Base-by-base conservation (phyloP, 768 basidiomycete genomes). In the Gloeopeniophorella convolvens region DNA sequence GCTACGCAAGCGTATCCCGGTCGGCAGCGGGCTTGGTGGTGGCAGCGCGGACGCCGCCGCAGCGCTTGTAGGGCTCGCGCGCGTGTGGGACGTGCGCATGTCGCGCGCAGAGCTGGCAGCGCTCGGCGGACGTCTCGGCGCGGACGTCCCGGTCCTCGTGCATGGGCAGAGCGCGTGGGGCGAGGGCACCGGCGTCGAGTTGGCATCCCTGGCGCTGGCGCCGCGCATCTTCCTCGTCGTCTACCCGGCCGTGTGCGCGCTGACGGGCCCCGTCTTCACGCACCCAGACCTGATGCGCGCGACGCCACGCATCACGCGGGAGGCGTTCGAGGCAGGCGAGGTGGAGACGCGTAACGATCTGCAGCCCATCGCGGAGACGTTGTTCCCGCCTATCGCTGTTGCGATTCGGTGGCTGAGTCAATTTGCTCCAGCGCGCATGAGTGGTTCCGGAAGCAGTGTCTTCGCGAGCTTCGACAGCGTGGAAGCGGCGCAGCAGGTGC, bases 21-120 rank as follows among this genome's bases (percentile, higher is more conserved):
- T 50, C 21, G 40, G 48, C 30, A 32, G 48, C 30, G 48, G 48
- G n/a, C 40, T 42, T 6, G 48, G 48, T 24, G 48, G 48, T 13
- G 48, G 39, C 12, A 42, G 40, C 39, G 39, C 48, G n/a, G 48
- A 50, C 28, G 40, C 48, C 4, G 48, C 48, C 4, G 41, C 42
- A 5, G 33, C 48, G 21, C 41, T 50, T 7, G 9, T 50, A 18
- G 48, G 40, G 6, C 42, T 50, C 32, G 33, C 32, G 9, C 41
- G 41, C 26, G 40, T 42, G 20, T 50, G 48, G 41, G 41, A 12
- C 13, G 16, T 50, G 4, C 15, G 27, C 1, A 13, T 33, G n/a
- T 31, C 48, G 3, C 13, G 28, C 32, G 12, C 12, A 15, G 48
- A 42, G 31, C 48, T 50, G 7, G 40, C 26, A 13, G 24, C 16